Evolutionary conservation across 2,329 filamentous ascomycete species (phyloP), one percentile per base, ranked within the genome.

Genomic region (Chaetomiaceae sp.): DNA sequence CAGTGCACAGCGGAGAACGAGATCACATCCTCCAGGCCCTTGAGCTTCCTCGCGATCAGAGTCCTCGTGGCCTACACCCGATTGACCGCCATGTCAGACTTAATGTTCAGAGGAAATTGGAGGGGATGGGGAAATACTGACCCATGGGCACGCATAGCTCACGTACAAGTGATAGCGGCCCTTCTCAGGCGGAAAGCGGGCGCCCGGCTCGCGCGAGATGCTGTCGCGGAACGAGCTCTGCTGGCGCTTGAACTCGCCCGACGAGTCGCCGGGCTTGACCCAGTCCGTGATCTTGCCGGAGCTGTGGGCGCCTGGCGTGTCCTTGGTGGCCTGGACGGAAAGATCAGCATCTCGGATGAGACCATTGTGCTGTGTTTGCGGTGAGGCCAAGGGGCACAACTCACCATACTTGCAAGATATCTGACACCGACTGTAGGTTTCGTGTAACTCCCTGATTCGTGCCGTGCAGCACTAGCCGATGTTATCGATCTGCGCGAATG

Each of bases 91-190:
- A 5, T 24, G 22, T 24, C 22, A 24, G 22, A 24, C 22, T 24
- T 9, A 24, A 24, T 6, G 9, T 24, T 32, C 24, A 6, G 17
- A 22, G 35, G 38, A 14, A 59, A 15, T 17, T 2, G 2, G 3
- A 17, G 17, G 17, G 2, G 2, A 12, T 33, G 12, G 18, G 11
- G 17, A 9, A 3, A 20, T 6, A 51, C 68, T 43, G 57, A 73
- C 83, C 90, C 90, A 96, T 4, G 90, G 90, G 67, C 90, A 96
- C 6, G 90, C 90, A 67, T 95, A 95, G 60, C 85, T 91, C 56
- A 95, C 84, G 63, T 91, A 98, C 58, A 98, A 80, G 68, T 98
- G 93, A 65, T 98, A 98, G 46, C 93, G 78, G 43, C 78, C 88
- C 68, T 87, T 88, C 69, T 97, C 91, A 1, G 88, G 78, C 5